Base-by-base conservation (phyloP, 805 yeast genomes). In the Diddensiella santjacobensis region DNA sequence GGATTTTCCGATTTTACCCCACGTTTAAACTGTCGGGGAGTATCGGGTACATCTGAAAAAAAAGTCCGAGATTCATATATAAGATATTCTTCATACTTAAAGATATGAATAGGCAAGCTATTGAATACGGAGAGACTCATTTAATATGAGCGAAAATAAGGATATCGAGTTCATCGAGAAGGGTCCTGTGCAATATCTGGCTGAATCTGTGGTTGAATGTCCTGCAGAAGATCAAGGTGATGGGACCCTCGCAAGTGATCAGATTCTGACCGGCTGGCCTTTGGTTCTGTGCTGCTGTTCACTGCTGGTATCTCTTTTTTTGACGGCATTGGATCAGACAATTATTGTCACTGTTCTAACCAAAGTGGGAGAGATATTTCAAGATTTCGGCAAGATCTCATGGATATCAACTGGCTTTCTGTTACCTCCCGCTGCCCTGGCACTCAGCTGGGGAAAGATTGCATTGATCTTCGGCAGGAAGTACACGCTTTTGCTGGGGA, bases 331-430 rank as follows among this genome's bases (percentile, higher is more conserved):
- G 26, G 47, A 44, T 22, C 40, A 31, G 17, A 43, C 46, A 15
- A 33, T 43, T 5, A 30, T 37, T 5, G 31, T 19, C 20, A 43
- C 46, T 6, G 40, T 37, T 4, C 20, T 35, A 5, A 43, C 29
- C 13, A 37, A 37, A 5, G 20, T 43, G 10, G 49, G 30, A n/a
- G 36, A 66, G 44, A 65, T 77, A 50, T 80, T 81, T 57, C 54
- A 71, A 19, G 68, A 70, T 2, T 80, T 77, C 54, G 70, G 74
- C 4, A 71, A 77, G 48, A 68, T 80, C 4, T 81, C 81, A 2
- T 81, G 87, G 86, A 59, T 81, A 22, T 64, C 79, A 4, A 64
- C 81, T 0, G 83, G 79, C 1, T 81, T 72, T 59, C 58, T 77
- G 58, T 62, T 81, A 41, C 76, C 84, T 1, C 70, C 74, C 68